phyloP scores from a whole-genome alignment of 176 grass and related monocot genomes.

The Tuctoria greenei region DNA sequence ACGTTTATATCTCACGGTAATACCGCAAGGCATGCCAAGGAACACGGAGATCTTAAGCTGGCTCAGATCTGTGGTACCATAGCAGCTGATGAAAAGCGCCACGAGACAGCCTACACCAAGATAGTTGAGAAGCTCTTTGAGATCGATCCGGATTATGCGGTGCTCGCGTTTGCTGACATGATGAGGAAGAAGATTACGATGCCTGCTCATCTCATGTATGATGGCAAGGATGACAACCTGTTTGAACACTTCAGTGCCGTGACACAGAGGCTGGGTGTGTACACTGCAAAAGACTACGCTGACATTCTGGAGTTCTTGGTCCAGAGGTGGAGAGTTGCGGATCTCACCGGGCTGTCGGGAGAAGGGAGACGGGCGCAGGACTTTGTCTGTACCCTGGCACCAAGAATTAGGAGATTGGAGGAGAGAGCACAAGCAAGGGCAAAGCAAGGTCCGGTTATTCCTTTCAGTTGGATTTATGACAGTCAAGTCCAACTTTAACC shows the following conservation, averaged over 20 bases:
- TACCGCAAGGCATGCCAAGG: conserved; percentile 66
- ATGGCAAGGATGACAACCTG: conserved; percentile 51
- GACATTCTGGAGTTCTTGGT: conserved; percentile 78
- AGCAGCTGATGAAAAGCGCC: conserved; percentile 79
- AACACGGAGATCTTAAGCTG: conserved; percentile 66
- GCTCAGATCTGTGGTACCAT: conserved; percentile 73
- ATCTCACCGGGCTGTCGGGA: conserved; percentile 45
- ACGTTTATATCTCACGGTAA: conserved; percentile 82
- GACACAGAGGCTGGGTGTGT: conserved; percentile 51
- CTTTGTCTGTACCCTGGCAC: conserved; percentile 60
- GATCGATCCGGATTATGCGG: conserved; percentile 59
- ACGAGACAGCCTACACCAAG: conserved; percentile 77
- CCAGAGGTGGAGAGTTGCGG: conserved; percentile 56
- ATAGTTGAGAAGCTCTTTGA: conserved; percentile 75
- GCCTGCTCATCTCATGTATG: conserved; percentile 77
- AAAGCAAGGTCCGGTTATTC: conserved; percentile 41
- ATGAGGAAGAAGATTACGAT: conserved; percentile 77
- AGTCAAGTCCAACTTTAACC: conserved; percentile 61
- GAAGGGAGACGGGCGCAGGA: conserved; percentile 64
- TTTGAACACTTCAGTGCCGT: conserved; percentile 64
- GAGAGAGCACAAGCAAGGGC: conserved; percentile 63
- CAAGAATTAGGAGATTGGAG: conserved; percentile 56
- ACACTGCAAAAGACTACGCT: conserved; percentile 70
- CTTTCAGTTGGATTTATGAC: conserved; percentile 70
- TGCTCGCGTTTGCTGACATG: conserved; percentile 68